Percentiles rank a stretch among this genome's conserved stretches.
Evolutionary conservation across 345 rosid species (phyloP).

Genomic region (Nephelium lappaceum): DNA sequence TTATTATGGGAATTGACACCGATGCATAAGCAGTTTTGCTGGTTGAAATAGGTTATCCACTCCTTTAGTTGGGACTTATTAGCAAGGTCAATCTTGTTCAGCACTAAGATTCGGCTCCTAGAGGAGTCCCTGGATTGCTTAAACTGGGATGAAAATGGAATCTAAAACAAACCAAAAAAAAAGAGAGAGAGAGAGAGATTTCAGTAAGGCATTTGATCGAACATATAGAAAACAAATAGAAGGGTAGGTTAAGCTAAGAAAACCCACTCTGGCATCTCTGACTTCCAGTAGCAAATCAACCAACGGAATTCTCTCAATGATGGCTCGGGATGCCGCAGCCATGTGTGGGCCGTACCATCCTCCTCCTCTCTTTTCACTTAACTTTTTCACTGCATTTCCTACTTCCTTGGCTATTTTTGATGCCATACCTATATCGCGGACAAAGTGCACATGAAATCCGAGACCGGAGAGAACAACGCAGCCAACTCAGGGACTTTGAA

Average conservation of each 20-base stretch:
- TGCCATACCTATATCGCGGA: neutral
- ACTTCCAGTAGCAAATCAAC: constrained; percentile 68
- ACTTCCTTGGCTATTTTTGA: constrained; percentile 41
- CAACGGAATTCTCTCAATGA: constrained; percentile 58
- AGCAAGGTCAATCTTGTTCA: constrained; percentile 83
- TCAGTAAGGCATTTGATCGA: constrained; percentile 46
- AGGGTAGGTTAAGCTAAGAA: neutral
- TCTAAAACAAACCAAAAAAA: constrained; percentile 20
- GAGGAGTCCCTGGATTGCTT: constrained; percentile 45
- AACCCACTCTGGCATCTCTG: constrained; percentile 58
- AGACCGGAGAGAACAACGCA: too few relatives aligned
- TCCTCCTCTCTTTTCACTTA: constrained; percentile 31
- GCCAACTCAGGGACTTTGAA: neutral
- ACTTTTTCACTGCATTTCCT: constrained; percentile 47
- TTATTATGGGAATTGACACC: constrained; percentile 81
- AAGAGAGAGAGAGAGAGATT: neutral
- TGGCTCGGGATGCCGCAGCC: constrained; percentile 72
- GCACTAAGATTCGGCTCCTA: constrained; percentile 51
- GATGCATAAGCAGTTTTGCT: constrained; percentile 42
- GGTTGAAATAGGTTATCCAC: constrained; percentile 57
- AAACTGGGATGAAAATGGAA: constrained; percentile 66
- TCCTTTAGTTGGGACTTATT: constrained; percentile 51
- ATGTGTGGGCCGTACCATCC: constrained; percentile 75
- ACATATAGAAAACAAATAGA: constrained; percentile 12
- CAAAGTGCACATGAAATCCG: too few relatives aligned